Conservation (phyloP, 2,329 filamentous ascomycete species). For the Epichloe coenophiala region DNA sequence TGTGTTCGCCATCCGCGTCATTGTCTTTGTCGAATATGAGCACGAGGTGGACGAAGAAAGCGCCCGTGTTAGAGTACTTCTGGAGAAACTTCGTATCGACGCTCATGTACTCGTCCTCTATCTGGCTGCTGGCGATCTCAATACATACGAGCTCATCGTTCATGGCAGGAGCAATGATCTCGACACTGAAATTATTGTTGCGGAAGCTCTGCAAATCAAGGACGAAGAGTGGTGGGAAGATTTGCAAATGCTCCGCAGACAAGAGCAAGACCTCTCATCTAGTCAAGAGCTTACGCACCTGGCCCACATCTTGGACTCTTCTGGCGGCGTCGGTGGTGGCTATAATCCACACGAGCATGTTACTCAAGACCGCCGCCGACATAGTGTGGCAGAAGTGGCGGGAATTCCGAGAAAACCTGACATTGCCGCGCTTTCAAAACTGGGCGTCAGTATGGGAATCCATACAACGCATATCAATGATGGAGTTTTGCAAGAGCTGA, state of each 20-base stretch:
- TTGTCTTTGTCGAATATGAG: conserved; percentile 84
- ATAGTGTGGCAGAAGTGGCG: conserved; percentile 44
- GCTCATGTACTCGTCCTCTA: conserved; percentile 71
- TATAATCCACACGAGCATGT: conserved; percentile 28
- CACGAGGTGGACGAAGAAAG: conserved; percentile 69
- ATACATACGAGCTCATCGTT: conserved; percentile 65
- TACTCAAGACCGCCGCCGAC: conserved; percentile 19
- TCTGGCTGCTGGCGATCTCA: conserved; percentile 58
- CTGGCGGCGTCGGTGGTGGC: conserved; percentile 21
- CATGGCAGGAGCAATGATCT: conserved; percentile 48
- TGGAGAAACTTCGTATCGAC: conserved; percentile 72
- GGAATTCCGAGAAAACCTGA: conserved; percentile 49
- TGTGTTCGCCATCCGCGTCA: conserved; percentile 58
- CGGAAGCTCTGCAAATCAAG: conserved; percentile 51
- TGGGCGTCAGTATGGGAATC: conserved; percentile 59
- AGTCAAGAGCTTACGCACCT: conserved; percentile 31
- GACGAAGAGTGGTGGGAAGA: conserved; percentile 77
- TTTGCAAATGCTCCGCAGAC: conserved; percentile 42
- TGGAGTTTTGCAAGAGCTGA: conserved; percentile 37
- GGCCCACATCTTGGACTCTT: conserved; percentile 30
- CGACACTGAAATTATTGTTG: conserved; percentile 46
- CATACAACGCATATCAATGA: conserved; percentile 59
- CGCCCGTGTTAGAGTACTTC: conserved; percentile 54
- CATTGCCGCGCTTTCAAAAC: conserved; percentile 34
- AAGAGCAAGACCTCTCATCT: conserved; percentile 22